A percentile compares a stretch with the other conserved stretches of the same genome.
phyloP scores from a whole-genome alignment of 1,284 basidiomycete species.

The Marasmius oreades region DNA sequence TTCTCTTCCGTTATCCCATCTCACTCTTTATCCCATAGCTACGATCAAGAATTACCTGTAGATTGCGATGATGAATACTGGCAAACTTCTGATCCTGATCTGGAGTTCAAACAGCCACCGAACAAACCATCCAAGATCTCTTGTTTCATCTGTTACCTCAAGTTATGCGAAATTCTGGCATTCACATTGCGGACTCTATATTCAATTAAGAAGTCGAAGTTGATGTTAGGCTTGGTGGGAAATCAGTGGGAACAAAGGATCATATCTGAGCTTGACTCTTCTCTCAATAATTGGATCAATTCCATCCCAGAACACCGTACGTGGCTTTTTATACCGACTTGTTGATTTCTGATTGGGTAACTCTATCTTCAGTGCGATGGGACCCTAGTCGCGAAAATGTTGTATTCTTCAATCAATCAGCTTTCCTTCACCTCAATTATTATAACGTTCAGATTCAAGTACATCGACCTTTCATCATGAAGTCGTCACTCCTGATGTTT shows the following conservation, averaged over 20 bases:
- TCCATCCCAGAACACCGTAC: constrained; percentile 15
- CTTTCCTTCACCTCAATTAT: constrained; percentile 11
- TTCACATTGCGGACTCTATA: constrained; percentile 53
- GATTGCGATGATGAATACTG: constrained; percentile 72
- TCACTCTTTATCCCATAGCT: constrained; percentile 31
- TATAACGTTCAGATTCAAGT: constrained; percentile 14
- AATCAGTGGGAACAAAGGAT: constrained; percentile 33
- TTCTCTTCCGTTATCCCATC: not conserved
- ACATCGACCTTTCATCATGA: constrained; percentile 15
- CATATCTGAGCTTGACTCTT: constrained; percentile 12
- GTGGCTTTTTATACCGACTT: not conserved
- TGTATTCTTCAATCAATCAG: constrained; percentile 14
- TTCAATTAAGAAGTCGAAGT: constrained; percentile 47
- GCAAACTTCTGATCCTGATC: constrained; percentile 41
- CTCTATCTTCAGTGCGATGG: constrained; percentile 4
- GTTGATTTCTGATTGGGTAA: not conserved
- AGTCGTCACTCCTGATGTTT: constrained; percentile 8
- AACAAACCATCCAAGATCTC: constrained; percentile 43
- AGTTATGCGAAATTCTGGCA: constrained; percentile 55
- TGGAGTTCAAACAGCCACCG: constrained; percentile 45
- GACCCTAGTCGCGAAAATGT: constrained; percentile 8
- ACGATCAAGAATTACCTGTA: constrained; percentile 64
- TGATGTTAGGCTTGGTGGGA: constrained; percentile 48
- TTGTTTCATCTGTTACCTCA: constrained; percentile 50
- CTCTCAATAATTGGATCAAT: constrained; percentile 12